A percentile compares a stretch with the other conserved stretches of the same genome.
phyloP scores from a whole-genome alignment of 768 basidiomycete species.

The Sutorius australiensis region DNA sequence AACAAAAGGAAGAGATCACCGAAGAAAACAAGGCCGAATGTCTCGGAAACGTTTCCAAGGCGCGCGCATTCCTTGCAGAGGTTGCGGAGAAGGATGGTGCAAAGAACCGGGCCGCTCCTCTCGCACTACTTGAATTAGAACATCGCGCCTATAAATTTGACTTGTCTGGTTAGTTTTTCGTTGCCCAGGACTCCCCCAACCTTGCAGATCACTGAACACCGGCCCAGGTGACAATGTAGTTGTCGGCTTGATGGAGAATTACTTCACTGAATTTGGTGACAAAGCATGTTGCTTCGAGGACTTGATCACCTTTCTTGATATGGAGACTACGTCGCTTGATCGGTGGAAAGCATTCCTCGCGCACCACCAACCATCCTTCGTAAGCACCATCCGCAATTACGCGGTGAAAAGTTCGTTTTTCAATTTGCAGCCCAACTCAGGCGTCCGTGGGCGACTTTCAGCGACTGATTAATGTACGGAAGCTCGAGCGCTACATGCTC shows the following conservation, averaged over 20 bases:
- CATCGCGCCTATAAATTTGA: constrained; percentile 48
- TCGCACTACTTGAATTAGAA: constrained; percentile 78
- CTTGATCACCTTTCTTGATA: constrained; percentile 58
- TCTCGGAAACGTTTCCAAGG: constrained; percentile 38
- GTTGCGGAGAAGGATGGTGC: constrained; percentile 63
- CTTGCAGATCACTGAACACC: constrained; percentile 2
- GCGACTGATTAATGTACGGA: constrained; percentile 68
- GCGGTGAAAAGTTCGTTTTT: constrained; percentile 14
- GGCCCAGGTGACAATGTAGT: constrained; percentile 44
- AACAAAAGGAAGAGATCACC: constrained; percentile 22
- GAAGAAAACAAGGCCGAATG: constrained; percentile 38
- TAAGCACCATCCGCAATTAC: constrained; percentile 31
- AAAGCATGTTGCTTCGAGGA: constrained; percentile 90
- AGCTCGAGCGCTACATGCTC: constrained; percentile 65
- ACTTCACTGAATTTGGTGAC: constrained; percentile 69
- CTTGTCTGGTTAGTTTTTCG: constrained; percentile 38
- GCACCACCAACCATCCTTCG: constrained; percentile 44
- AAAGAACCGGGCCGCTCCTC: constrained; percentile 67
- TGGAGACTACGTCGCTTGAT: constrained; percentile 44
- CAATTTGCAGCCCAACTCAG: constrained; percentile 32
- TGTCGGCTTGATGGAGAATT: constrained; percentile 53
- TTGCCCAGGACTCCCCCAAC: not conserved
- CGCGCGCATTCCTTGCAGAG: constrained; percentile 49
- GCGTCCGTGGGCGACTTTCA: constrained; percentile 52
- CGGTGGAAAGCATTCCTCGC: constrained; percentile 56